A percentile compares a stretch with the other conserved stretches of the same genome.
Conservation (phyloP, 2,329 filamentous ascomycete species). For the Beauveria rudraprayagi region DNA sequence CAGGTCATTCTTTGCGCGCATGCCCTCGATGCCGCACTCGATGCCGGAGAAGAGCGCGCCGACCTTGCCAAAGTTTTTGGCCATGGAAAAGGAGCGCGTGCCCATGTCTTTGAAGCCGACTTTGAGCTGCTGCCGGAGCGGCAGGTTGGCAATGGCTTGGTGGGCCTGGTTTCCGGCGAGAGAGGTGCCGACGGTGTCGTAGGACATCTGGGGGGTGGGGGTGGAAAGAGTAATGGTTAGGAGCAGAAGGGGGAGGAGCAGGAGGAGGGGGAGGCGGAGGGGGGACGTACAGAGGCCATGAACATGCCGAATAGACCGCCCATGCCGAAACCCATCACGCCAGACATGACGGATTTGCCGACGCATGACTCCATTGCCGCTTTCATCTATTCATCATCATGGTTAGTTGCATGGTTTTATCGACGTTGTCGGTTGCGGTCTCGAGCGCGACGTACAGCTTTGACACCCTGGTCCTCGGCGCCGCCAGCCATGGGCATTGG, state of each 20-base stretch:
- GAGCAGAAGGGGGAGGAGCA: neutral
- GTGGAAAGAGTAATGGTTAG: neutral
- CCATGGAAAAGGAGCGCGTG: slow-evolving; percentile 67
- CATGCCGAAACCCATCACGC: slow-evolving; percentile 88
- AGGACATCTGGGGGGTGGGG: slow-evolving; percentile 66
- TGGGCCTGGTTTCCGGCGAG: slow-evolving; percentile 30
- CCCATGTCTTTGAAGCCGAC: slow-evolving; percentile 95
- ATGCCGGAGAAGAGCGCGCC: slow-evolving; percentile 87
- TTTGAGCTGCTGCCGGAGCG: slow-evolving; percentile 74
- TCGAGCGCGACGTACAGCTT: slow-evolving; percentile 31
- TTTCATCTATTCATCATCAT: slow-evolving; percentile 55
- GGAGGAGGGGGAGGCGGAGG: slow-evolving; percentile 7
- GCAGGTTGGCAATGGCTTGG: slow-evolving; percentile 51
- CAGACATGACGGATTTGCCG: slow-evolving; percentile 80
- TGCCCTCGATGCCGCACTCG: slow-evolving; percentile 91
- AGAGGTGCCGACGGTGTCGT: slow-evolving; percentile 79
- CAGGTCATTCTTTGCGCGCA: slow-evolving; percentile 88
- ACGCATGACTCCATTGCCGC: slow-evolving; percentile 84
- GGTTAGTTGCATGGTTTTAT: neutral
- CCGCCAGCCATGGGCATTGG: slow-evolving; percentile 20
- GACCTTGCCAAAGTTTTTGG: slow-evolving; percentile 92
- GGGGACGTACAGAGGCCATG: slow-evolving; percentile 77
- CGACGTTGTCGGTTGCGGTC: neutral
- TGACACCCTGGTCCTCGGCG: slow-evolving; percentile 44
- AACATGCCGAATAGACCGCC: slow-evolving; percentile 93